Base-by-base conservation (phyloP, 768 basidiomycete species). In the Trametes elegans region DNA sequence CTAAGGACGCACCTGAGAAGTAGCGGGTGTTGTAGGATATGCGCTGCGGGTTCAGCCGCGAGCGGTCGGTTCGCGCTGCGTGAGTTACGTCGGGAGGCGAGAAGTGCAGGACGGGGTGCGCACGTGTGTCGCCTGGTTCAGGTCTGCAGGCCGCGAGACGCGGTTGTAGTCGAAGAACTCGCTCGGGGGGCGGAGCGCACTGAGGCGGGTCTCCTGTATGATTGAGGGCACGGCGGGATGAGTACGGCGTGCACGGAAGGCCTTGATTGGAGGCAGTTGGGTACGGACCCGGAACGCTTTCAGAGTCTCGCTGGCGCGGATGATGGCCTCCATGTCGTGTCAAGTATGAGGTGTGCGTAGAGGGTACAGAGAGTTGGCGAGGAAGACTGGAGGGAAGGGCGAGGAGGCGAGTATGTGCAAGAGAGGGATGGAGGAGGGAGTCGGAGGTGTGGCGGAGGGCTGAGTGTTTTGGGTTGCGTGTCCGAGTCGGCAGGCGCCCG, bases 1-100 rank as follows among this genome's bases (percentile, higher is more conserved):
- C 35, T n/a, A n/a, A n/a, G n/a, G n/a, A 48, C 49, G 51, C 57
- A 86, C 85, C 87, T 53, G 89, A 91, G 72, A 90, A 91, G 68
- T 90, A 91, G 44, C 89, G 85, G 35, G 93, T 93, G 75, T 96
- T 96, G 76, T 96, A 93, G 21, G 91, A 90, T 80, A 95, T 90
- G 55, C 93, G 84, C 92, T 93, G 66, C 39, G 48, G 21, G 47
- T 21, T 13, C 21, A 18, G 7, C 31, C 38, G 18, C 16, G 29
- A 50, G 57, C n/a, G 40, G n/a, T 18, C 28, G 16, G 16, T 31
- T 10, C 26, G 29, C 44, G 28, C n/a, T n/a, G n/a, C 18, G 14
- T 29, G 32, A 23, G 44, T 27, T 39, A 40, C 26, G 40, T 43
- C 19, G n/a, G n/a, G n/a, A 4, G 18, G 13, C 2, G 35, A 6